These are phyloP conservation scores for Puccinia coronata DNA, from an alignment of 1,284 basidiomycete genomes.

Conservation along the genomic window DNA sequence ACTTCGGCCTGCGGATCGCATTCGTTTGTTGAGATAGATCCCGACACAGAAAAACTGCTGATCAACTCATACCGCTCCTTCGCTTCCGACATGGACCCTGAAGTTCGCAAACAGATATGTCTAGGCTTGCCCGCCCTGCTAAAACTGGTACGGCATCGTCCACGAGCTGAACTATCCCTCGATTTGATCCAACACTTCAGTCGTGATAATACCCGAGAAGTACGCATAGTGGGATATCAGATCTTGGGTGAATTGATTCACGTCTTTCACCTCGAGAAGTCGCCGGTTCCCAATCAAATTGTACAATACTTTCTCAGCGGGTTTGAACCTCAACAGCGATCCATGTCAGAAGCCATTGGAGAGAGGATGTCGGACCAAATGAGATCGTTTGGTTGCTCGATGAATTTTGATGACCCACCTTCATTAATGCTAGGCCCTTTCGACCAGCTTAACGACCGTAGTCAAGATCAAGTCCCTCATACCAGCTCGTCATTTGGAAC, in stretches of 20 bases:
- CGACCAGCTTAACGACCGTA: background rate
- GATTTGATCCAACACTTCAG: conserved; percentile 23
- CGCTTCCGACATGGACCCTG: conserved; percentile 18
- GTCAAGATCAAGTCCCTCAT: background rate
- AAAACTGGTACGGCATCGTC: conserved; percentile 15
- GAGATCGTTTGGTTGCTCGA: background rate
- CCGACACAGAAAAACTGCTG: conserved; percentile 3
- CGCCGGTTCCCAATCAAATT: conserved; percentile 29
- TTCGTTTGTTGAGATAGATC: background rate
- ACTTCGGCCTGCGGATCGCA: background rate
- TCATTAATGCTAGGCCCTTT: conserved; percentile 27
- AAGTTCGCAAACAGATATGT: conserved; percentile 43
- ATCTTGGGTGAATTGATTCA: conserved; percentile 47
- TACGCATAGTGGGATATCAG: conserved; percentile 23
- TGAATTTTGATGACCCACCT: conserved; percentile 13
- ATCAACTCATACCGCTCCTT: conserved; percentile 13
- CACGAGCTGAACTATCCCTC: conserved; percentile 12
- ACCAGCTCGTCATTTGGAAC: conserved; percentile 17
- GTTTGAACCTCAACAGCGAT: conserved; percentile 27
- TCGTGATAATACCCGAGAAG: conserved; percentile 29
- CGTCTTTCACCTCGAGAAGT: conserved; percentile 27
- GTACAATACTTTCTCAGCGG: conserved; percentile 25
- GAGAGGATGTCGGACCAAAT: background rate
- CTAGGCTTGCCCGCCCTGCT: conserved; percentile 26
- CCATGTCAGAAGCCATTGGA: conserved; percentile 8